Percentiles rank a stretch among this genome's conserved stretches.
These are phyloP conservation scores for Trypethelium eluteriae DNA, from an alignment of 495 filamentous ascomycete species.

Conservation along the genomic window DNA sequence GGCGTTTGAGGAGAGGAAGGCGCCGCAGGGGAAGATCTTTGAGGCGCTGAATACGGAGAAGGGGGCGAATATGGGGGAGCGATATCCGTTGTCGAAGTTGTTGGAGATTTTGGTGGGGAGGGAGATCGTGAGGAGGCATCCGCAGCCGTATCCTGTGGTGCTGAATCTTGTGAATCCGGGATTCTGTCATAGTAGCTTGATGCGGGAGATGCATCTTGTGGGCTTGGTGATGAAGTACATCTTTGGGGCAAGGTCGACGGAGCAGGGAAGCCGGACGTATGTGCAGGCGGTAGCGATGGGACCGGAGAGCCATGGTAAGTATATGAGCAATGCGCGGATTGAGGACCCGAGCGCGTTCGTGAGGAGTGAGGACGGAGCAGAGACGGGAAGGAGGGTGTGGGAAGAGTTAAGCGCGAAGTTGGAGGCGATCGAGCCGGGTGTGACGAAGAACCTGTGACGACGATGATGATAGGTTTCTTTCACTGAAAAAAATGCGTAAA, in stretches of 20 bases:
- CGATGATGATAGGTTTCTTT: not conserved
- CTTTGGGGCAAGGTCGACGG: constrained; percentile 19
- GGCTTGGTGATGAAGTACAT: constrained; percentile 19
- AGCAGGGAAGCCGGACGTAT: constrained; percentile 22
- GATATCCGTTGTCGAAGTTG: constrained; percentile 29
- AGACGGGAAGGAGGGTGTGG: constrained; percentile 29
- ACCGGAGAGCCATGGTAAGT: constrained; percentile 34
- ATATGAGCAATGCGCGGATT: constrained; percentile 30
- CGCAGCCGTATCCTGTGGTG: constrained; percentile 27
- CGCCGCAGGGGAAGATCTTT: constrained; percentile 24
- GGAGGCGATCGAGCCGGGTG: constrained; percentile 30
- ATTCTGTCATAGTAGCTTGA: constrained; percentile 35
- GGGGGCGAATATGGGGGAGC: constrained; percentile 24
- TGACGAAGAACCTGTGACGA: constrained; percentile 15
- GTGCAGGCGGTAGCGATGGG: constrained; percentile 35
- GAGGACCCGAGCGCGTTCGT: constrained; percentile 23
- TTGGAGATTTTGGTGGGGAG: constrained; percentile 24
- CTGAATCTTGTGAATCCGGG: constrained; percentile 39
- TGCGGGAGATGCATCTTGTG: constrained; percentile 21
- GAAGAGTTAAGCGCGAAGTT: constrained; percentile 27
- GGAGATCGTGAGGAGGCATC: constrained; percentile 18
- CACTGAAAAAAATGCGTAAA: too few species aligned
- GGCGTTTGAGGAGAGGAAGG: constrained; percentile 21
- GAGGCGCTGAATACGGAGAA: constrained; percentile 19
- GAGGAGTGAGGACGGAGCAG: constrained; percentile 26